phyloP scores from a whole-genome alignment of 225 moss, liverwort and hornwort genomes.

The Sphagnum tenellum region DNA sequence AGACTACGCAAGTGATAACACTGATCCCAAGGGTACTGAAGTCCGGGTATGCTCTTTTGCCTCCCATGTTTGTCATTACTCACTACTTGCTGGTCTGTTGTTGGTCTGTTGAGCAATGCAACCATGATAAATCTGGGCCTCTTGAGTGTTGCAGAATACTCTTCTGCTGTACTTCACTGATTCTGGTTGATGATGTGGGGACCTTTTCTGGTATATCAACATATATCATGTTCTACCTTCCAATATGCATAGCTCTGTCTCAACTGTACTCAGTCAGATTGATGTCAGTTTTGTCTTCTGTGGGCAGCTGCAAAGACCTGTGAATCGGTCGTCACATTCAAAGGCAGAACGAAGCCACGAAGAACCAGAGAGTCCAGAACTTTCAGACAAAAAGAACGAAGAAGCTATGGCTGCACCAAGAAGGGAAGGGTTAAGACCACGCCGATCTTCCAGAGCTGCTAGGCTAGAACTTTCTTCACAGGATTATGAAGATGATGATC shows the following conservation, averaged over 20 bases:
- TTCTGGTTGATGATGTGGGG: neutral
- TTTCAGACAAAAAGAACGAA: conserved; percentile 39
- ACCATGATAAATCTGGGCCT: too few species aligned
- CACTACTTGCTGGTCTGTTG: neutral
- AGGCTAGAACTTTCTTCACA: conserved; percentile 58
- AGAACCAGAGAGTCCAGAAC: conserved; percentile 54
- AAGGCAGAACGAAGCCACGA: conserved; percentile 47
- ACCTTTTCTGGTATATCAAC: too few species aligned
- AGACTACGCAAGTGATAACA: conserved; percentile 59
- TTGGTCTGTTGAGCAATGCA: neutral
- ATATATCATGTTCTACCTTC: too few species aligned
- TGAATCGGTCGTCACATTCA: conserved; percentile 29
- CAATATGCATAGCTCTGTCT: too few species aligned
- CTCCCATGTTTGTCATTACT: neutral
- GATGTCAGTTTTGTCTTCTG: conserved; percentile 1
- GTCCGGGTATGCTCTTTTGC: conserved; percentile 30
- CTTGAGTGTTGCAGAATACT: too few species aligned
- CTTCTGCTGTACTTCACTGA: neutral
- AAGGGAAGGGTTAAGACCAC: conserved; percentile 65
- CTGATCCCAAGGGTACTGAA: conserved; percentile 37
- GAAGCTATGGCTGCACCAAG: conserved; percentile 55
- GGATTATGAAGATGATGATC: conserved; percentile 53
- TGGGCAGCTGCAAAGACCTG: conserved; percentile 39
- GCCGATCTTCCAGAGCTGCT: conserved; percentile 44
- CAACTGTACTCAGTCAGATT: neutral